Evolutionary conservation across 352 stramenopile genomes (phyloP).

Genomic region (Hyaloperonospora arabidopsidis): DNA sequence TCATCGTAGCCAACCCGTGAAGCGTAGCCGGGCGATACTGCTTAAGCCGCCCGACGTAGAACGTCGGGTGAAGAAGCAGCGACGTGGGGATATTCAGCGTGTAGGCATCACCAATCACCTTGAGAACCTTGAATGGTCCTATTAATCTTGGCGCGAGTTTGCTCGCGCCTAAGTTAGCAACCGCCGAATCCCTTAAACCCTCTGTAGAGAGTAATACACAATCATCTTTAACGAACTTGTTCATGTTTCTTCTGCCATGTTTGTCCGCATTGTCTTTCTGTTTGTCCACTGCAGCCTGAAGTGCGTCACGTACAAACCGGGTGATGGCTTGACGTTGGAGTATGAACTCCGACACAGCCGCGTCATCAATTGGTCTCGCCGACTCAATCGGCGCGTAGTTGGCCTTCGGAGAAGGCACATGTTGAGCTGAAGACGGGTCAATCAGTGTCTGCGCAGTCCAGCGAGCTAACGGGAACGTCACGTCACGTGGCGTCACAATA

Average conservation of each 20-base stretch:
- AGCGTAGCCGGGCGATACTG: background rate
- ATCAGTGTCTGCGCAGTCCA: background rate
- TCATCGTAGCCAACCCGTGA: too few species aligned
- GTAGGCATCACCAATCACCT: background rate
- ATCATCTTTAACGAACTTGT: background rate
- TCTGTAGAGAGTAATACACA: background rate
- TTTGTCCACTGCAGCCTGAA: background rate
- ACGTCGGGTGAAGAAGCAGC: background rate
- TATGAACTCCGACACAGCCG: background rate
- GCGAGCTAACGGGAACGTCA: background rate
- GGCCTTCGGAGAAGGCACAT: background rate
- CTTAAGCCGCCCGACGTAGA: background rate
- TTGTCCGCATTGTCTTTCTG: conserved; percentile 4
- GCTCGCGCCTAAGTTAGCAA: background rate
- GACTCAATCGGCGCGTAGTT: background rate
- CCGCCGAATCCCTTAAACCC: background rate
- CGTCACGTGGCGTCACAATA: background rate
- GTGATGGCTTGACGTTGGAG: background rate
- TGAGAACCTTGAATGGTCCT: background rate
- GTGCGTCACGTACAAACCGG: background rate
- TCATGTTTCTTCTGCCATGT: conserved; percentile 1
- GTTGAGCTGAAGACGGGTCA: background rate
- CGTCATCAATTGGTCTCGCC: background rate
- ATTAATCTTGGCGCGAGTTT: background rate
- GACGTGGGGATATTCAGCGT: background rate